phyloP scores from a whole-genome alignment of 169 alveolate species.

The Miamiensis avidus region DNA sequence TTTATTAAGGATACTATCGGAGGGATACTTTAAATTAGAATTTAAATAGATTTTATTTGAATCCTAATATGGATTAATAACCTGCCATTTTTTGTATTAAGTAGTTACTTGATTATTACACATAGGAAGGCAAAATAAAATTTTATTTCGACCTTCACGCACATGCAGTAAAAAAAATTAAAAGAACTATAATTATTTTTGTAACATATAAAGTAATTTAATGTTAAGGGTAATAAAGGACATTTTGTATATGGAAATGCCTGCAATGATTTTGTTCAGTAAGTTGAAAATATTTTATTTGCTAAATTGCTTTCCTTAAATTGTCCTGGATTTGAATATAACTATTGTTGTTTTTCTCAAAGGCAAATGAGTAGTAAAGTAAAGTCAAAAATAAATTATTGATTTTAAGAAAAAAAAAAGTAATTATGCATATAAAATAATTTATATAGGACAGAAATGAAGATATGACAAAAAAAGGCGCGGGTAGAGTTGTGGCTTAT shows the following conservation, averaged over 20 bases:
- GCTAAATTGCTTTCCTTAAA: slow-evolving; percentile 46
- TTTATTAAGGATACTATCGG: slow-evolving; percentile 80
- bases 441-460: slow-evolving; percentile 33
- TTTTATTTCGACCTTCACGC: slow-evolving; percentile 84
- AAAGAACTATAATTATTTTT: neutral
- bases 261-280: slow-evolving; percentile 34
- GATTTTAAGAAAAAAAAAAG: neutral
- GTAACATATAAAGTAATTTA: no score
- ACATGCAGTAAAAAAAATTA: slow-evolving; percentile 55
- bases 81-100: slow-evolving; percentile 81
- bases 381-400: no score
- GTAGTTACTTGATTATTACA: slow-evolving; percentile 44
- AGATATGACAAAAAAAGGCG: slow-evolving; percentile 48
- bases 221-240: slow-evolving; percentile 56
- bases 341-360: slow-evolving; percentile 49
- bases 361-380: slow-evolving; percentile 43
- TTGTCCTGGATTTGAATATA: slow-evolving; percentile 40
- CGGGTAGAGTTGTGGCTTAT: slow-evolving; percentile 49
- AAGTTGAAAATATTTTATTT: slow-evolving; percentile 57
- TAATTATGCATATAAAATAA: no score
- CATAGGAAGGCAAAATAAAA: slow-evolving; percentile 45
- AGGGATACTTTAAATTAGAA: slow-evolving; percentile 72
- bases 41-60: slow-evolving; percentile 72
- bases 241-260: slow-evolving; percentile 79
- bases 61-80: slow-evolving; percentile 53